Evolutionary conservation across 768 basidiomycete species (phyloP), one percentile per base, ranked within the genome.

Genomic region (Phanerochaete sordida): DNA sequence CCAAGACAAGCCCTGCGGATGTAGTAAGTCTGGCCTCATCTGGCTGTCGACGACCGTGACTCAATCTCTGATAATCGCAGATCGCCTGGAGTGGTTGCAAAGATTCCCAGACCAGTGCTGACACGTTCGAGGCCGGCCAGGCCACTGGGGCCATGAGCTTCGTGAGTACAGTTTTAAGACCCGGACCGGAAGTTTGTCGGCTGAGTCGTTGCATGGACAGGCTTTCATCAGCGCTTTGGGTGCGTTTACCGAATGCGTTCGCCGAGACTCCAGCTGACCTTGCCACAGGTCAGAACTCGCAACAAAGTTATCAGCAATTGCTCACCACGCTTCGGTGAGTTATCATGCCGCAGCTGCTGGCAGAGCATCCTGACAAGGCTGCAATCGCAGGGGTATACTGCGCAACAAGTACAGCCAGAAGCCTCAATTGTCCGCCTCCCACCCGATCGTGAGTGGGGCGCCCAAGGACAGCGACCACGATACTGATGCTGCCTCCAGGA

Each of bases 31-130:
- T 44, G 6, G 33, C 12, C 39, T 24, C 21, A 8, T n/a, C 27
- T 28, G n/a, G n/a, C 46, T 12, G 28, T 19, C 30, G 28, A 7
- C 7, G 19, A 45, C 5, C 49, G 37, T 26, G 35, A 13, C 23
- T 52, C 46, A 54, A 27, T 56, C 60, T 52, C 4, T 16, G 8
- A 54, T 37, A 28, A 53, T 60, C 23, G 37, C 27, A 92, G 90
- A 91, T 92, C 28, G 90, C 89, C 7, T 92, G 86, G 84, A 87
- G 87, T 68, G 90, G 90, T 7, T 93, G 90, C 70, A 91, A 91
- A 66, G 90, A 93, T 68, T 82, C 85, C 2, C 90, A 93, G 70
- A 93, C 91, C 21, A 91, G 90, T 64, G 91, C 90, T 23, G 90
- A 93, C 69, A 83, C 91, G 0, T 75, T 82, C 50, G 89, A 91